Conservation (phyloP, 495 filamentous ascomycete genomes). For the Xylaria sp. region DNA sequence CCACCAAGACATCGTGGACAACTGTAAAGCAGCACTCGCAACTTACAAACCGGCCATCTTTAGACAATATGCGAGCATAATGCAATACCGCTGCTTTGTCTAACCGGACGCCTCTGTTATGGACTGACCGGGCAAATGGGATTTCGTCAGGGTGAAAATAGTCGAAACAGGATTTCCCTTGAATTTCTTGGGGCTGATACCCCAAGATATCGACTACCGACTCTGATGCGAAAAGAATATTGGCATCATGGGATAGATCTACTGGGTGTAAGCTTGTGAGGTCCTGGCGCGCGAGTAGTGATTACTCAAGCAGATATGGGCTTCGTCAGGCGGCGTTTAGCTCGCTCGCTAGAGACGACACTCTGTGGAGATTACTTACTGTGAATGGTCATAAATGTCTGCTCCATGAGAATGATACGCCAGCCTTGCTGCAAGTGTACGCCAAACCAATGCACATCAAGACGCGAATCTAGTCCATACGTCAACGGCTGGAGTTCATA, state of each 20-base stretch:
- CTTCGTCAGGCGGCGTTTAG: constrained; percentile 18
- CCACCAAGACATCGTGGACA: constrained; percentile 86
- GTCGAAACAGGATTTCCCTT: constrained; percentile 80
- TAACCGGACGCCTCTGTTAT: constrained; percentile 74
- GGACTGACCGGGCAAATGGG: constrained; percentile 74
- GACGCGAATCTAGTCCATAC: constrained; percentile 33
- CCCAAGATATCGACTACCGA: constrained; percentile 84
- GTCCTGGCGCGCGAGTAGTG: constrained; percentile 27
- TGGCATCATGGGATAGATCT: constrained; percentile 80
- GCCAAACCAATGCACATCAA: constrained; percentile 34
- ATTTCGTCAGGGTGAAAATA: constrained; percentile 87
- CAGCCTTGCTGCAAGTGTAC: constrained; percentile 36
- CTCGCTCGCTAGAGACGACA: constrained; percentile 22
- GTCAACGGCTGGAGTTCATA: constrained; percentile 38
- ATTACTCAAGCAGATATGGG: constrained; percentile 17
- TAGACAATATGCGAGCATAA: constrained; percentile 76
- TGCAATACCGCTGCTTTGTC: constrained; percentile 87
- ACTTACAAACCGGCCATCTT: constrained; percentile 73
- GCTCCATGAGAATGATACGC: constrained; percentile 70
- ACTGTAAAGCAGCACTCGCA: constrained; percentile 93
- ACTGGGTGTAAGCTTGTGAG: constrained; percentile 33
- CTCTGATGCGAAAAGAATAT: constrained; percentile 82
- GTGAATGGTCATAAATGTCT: constrained; percentile 93
- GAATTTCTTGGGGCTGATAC: constrained; percentile 76
- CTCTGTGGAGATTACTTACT: constrained; percentile 60